A percentile compares a stretch with the other conserved stretches of the same genome.
These are phyloP conservation scores for Fusarium acutatum DNA, from an alignment of 2,329 filamentous ascomycete genomes.

Conservation along the genomic window DNA sequence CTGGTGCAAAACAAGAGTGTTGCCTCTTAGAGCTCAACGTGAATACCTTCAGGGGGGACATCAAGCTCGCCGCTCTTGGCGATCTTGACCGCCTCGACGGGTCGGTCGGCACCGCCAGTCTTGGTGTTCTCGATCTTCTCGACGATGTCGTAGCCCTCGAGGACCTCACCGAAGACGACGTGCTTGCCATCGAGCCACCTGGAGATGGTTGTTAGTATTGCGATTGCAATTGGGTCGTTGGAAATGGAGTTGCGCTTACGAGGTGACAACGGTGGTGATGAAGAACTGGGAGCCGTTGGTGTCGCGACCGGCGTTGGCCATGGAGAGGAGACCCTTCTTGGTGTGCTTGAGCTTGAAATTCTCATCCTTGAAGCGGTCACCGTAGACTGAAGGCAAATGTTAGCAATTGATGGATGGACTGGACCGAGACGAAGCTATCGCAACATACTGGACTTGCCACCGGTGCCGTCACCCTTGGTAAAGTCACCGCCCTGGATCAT, in stretches of 20 bases:
- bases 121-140: constrained; percentile 78
- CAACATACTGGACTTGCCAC: constrained; percentile 83
- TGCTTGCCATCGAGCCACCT: constrained; percentile 86
- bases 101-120: constrained; percentile 73
- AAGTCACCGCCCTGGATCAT: constrained; percentile 95
- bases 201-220: constrained; percentile 8
- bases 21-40: constrained; percentile 78
- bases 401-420: constrained; percentile 24
- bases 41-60: constrained; percentile 91
- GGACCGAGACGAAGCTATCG: constrained; percentile 30
- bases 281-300: constrained; percentile 93
- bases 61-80: constrained; percentile 84
- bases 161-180: constrained; percentile 88
- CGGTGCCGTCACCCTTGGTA: constrained; percentile 82
- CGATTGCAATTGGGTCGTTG: not conserved
- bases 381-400: constrained; percentile 69
- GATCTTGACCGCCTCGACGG: constrained; percentile 75
- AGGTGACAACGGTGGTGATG: constrained; percentile 84
- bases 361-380: constrained; percentile 84
- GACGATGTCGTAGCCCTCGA: constrained; percentile 85
- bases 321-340: constrained; percentile 84
- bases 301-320: constrained; percentile 86
- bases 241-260: constrained; percentile 56
- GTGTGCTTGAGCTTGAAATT: constrained; percentile 96
- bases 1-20: constrained; percentile 36